Conservation (phyloP, 1,284 basidiomycete species). For the Irpex sp. region DNA sequence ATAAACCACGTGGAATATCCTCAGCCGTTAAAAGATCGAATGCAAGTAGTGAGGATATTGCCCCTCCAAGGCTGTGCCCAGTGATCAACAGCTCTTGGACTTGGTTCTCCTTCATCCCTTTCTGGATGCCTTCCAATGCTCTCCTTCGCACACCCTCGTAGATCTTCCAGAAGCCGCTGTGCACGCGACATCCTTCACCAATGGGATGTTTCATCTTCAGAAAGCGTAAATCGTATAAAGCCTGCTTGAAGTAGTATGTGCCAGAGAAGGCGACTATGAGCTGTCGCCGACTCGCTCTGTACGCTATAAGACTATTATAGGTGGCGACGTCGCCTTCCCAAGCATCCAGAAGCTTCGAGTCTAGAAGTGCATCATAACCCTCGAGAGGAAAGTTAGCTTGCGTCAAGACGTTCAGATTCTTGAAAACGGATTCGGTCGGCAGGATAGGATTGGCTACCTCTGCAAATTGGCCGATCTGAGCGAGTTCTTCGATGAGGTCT, state of each 20-base stretch:
- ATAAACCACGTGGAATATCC: conserved; percentile 19
- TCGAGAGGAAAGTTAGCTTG: conserved; percentile 44
- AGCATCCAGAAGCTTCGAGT: conserved; percentile 29
- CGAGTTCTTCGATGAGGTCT: conserved; percentile 33
- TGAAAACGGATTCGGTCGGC: conserved; percentile 37
- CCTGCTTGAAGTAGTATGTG: conserved; percentile 38
- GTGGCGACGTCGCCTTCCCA: conserved; percentile 38
- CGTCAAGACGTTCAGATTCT: conserved; percentile 35
- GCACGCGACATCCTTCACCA: conserved; percentile 33
- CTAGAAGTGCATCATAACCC: conserved; percentile 37
- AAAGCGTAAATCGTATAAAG: conserved; percentile 40
- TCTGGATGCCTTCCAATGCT: conserved; percentile 65
- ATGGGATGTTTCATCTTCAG: conserved; percentile 35
- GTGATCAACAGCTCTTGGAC: conserved; percentile 37
- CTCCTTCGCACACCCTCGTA: conserved; percentile 41
- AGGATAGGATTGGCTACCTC: conserved; percentile 33
- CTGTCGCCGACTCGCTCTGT: conserved; percentile 37
- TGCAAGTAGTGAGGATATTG: conserved; percentile 42
- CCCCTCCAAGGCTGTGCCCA: conserved; percentile 44
- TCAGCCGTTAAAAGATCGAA: conserved; percentile 38
- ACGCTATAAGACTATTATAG: conserved; percentile 41
- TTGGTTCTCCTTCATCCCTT: conserved; percentile 52
- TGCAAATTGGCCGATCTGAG: conserved; percentile 50
- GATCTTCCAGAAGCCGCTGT: conserved; percentile 50
- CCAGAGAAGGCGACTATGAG: conserved; percentile 47